Conservation (phyloP, 176 grass and related monocot genomes). For the Carex cristatella region DNA sequence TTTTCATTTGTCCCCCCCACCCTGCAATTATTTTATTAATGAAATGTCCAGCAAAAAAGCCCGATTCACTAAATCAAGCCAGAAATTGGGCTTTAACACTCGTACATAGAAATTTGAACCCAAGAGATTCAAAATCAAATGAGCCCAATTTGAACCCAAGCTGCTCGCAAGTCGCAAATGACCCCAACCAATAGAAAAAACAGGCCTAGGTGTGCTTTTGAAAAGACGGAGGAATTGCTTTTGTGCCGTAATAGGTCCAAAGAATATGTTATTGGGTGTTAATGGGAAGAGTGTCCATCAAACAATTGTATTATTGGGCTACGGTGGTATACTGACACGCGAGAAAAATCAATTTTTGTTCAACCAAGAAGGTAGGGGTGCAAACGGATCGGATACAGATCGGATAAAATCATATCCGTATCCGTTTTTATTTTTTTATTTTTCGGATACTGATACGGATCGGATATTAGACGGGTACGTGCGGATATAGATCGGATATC, state of each 20-base stretch:
- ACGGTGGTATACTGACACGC: not conserved
- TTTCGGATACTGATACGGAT: too few species aligned
- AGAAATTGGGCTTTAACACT: not conserved
- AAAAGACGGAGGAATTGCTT: not conserved
- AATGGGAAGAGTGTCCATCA: not conserved
- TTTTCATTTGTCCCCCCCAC: not conserved
- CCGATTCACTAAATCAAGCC: not conserved
- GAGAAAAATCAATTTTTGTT: not conserved
- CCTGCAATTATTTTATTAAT: not conserved
- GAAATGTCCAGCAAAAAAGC: not conserved
- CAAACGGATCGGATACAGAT: too few species aligned
- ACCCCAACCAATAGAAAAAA: not conserved
- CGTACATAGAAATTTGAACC: not conserved
- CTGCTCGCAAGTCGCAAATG: too few species aligned
- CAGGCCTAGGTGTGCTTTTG: not conserved
- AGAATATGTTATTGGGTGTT: not conserved
- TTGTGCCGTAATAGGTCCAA: not conserved
- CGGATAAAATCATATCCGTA: too few species aligned
- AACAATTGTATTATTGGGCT: not conserved
- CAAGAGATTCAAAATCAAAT: not conserved
- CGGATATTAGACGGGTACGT: too few species aligned
- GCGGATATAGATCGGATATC: too few species aligned
- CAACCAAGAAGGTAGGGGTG: not conserved
- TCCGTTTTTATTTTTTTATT: too few species aligned
- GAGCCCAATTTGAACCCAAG: not conserved